A percentile compares a stretch with the other conserved stretches of the same genome.
Conservation (phyloP, 805 yeast species). For the Candida lessepsii region DNA sequence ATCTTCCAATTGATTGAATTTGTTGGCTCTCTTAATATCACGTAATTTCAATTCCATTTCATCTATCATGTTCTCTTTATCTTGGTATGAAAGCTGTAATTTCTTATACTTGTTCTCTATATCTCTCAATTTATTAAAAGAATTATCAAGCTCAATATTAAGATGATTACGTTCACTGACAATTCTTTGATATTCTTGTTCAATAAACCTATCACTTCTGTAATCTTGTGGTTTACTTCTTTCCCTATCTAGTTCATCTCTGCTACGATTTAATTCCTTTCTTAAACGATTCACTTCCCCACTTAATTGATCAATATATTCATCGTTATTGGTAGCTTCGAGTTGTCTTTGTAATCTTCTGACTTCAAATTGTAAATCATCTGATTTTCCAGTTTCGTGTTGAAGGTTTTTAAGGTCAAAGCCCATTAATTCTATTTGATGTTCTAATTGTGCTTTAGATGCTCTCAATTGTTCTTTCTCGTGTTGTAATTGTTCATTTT, state of each 20-base stretch:
- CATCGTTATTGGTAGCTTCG: slow-evolving; percentile 10
- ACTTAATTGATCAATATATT: slow-evolving; percentile 10
- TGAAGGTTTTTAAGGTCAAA: slow-evolving; percentile 35
- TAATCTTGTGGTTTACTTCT: neutral
- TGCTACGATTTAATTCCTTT: slow-evolving; percentile 3
- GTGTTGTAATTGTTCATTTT: too few species aligned
- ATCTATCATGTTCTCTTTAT: slow-evolving; percentile 37
- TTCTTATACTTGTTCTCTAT: slow-evolving; percentile 15
- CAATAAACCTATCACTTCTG: slow-evolving; percentile 1
- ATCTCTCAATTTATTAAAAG: slow-evolving; percentile 35
- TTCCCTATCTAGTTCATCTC: slow-evolving; percentile 8
- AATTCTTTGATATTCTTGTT: slow-evolving; percentile 15
- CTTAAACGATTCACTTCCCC: slow-evolving; percentile 6
- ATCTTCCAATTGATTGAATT: slow-evolving; percentile 21
- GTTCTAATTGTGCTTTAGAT: slow-evolving; percentile 1
- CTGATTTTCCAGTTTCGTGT: slow-evolving; percentile 30
- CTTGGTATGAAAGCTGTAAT: slow-evolving; percentile 22
- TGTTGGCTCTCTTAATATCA: slow-evolving; percentile 25
- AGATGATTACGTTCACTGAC: slow-evolving; percentile 16
- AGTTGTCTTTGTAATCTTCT: slow-evolving; percentile 14
- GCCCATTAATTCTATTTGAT: slow-evolving; percentile 35
- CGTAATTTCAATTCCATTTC: slow-evolving; percentile 33
- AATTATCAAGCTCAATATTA: slow-evolving; percentile 25
- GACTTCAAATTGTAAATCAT: slow-evolving; percentile 12
- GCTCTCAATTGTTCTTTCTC: neutral